These are phyloP conservation scores for Diaporthe nobilis DNA, from an alignment of 2,329 filamentous ascomycete species.

Conservation along the genomic window DNA sequence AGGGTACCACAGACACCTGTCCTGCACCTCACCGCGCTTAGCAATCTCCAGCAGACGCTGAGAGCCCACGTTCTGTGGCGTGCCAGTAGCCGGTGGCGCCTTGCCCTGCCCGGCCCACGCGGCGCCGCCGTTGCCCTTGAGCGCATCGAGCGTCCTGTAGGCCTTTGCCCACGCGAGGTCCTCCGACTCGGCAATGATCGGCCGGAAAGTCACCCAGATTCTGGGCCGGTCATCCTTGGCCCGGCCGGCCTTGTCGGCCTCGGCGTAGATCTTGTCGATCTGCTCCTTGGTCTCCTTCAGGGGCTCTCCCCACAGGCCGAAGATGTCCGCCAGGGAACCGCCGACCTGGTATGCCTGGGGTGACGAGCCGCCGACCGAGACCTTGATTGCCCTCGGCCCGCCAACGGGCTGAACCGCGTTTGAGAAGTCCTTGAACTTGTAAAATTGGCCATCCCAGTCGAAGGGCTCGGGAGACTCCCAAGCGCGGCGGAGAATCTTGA, in stretches of 20 bases:
- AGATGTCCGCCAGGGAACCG: slow-evolving; percentile 72
- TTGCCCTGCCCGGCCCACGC: slow-evolving; percentile 46
- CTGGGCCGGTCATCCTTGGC: slow-evolving; percentile 62
- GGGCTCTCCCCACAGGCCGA: slow-evolving; percentile 75
- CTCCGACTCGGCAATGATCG: slow-evolving; percentile 72
- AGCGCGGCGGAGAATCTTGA: slow-evolving; percentile 70
- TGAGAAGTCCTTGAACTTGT: slow-evolving; percentile 70
- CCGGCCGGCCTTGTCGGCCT: slow-evolving; percentile 70
- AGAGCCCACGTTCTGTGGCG: slow-evolving; percentile 71
- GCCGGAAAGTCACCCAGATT: slow-evolving; percentile 76
- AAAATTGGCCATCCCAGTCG: slow-evolving; percentile 73
- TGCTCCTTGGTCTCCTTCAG: slow-evolving; percentile 75
- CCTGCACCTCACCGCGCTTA: slow-evolving; percentile 68
- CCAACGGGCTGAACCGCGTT: slow-evolving; percentile 68
- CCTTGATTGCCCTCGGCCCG: slow-evolving; percentile 62
- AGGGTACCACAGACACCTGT: slow-evolving; percentile 74
- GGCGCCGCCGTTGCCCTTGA: slow-evolving; percentile 57
- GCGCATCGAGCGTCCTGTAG: slow-evolving; percentile 66
- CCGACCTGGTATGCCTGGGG: slow-evolving; percentile 72
- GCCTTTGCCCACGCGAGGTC: slow-evolving; percentile 75
- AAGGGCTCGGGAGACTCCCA: slow-evolving; percentile 71
- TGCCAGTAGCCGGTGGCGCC: slow-evolving; percentile 51
- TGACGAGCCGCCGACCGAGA: slow-evolving; percentile 72
- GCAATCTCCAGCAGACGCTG: slow-evolving; percentile 72
- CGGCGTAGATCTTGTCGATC: slow-evolving; percentile 72